phyloP scores from a whole-genome alignment of 2,329 filamentous ascomycete genomes.

The Chaetomiaceae sp. region DNA sequence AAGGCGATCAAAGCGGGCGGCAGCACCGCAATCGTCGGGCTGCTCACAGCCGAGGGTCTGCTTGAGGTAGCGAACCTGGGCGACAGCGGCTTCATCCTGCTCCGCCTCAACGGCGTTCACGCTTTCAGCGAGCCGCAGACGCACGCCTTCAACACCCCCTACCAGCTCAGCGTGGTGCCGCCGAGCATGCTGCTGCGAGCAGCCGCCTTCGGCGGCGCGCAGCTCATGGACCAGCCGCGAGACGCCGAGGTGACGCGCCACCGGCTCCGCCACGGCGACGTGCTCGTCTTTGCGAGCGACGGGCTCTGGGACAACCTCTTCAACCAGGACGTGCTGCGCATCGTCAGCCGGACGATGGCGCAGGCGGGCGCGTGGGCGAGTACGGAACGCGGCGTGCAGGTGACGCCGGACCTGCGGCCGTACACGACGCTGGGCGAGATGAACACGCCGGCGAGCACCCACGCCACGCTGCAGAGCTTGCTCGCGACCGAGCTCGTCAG shows the following conservation, averaged over 20 bases:
- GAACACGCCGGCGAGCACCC: conserved; percentile 11
- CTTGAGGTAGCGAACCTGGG: conserved; percentile 91
- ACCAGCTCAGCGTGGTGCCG: conserved; percentile 85
- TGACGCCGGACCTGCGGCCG: conserved; percentile 55
- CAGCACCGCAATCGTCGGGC: conserved; percentile 85
- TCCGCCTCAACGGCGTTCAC: conserved; percentile 81
- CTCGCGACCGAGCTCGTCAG: conserved; percentile 75
- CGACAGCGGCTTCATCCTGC: conserved; percentile 87
- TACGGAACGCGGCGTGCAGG: conserved; percentile 57
- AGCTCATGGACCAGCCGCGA: conserved; percentile 75
- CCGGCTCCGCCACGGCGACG: conserved; percentile 79
- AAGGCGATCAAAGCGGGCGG: conserved; percentile 72
- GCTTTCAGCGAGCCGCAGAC: conserved; percentile 81
- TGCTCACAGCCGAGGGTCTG: conserved; percentile 66
- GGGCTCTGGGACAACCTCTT: conserved; percentile 95
- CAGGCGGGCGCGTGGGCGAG: conserved; percentile 68
- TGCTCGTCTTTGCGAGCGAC: conserved; percentile 90
- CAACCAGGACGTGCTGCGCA: conserved; percentile 78
- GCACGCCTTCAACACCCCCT: conserved; percentile 96
- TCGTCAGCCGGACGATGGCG: conserved; percentile 74
- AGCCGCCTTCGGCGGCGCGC: conserved; percentile 75
- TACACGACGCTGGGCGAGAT: conserved; percentile 45
- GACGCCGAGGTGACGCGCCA: conserved; percentile 79
- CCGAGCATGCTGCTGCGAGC: conserved; percentile 73
- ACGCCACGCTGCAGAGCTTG: conserved; percentile 64